Percentiles rank a stretch among this genome's conserved stretches.
Conservation (phyloP, 148 eudicot genomes). For the Amaranthus hypochondriacus region DNA sequence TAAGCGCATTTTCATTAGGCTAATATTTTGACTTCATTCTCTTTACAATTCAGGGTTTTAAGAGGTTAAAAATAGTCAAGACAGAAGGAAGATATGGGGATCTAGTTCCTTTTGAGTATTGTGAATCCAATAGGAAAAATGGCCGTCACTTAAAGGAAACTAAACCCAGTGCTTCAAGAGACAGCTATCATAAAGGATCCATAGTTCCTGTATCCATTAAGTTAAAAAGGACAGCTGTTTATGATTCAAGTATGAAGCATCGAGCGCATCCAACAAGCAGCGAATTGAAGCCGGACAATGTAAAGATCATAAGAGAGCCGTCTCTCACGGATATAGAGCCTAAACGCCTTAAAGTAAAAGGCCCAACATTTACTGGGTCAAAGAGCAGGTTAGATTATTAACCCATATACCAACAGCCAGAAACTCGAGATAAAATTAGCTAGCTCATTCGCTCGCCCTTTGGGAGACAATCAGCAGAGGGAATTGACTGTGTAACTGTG, state of each 20-base stretch:
- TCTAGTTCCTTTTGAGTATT: slow-evolving; percentile 20
- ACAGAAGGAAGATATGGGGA: slow-evolving; percentile 36
- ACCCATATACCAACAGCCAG: slow-evolving; percentile 5
- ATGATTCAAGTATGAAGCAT: slow-evolving; percentile 29
- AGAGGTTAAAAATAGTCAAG: slow-evolving; percentile 56
- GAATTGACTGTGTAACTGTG: slow-evolving; percentile 43
- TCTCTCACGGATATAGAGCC: slow-evolving; percentile 42
- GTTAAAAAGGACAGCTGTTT: slow-evolving; percentile 37
- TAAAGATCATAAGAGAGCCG: slow-evolving; percentile 31
- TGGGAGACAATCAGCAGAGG: slow-evolving; percentile 17
- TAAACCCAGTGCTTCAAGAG: slow-evolving; percentile 19
- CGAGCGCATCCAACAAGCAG: slow-evolving; percentile 19
- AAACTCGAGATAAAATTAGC: slow-evolving; percentile 13
- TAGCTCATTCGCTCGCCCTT: slow-evolving; percentile 20
- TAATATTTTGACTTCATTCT: background rate
- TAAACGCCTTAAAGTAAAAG: slow-evolving; percentile 67
- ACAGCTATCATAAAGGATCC: slow-evolving; percentile 27
- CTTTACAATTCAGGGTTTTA: slow-evolving; percentile 47
- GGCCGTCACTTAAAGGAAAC: slow-evolving; percentile 25
- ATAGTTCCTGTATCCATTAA: slow-evolving; percentile 46
- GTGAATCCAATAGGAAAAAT: slow-evolving; percentile 13
- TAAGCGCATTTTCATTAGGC: background rate
- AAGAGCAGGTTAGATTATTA: slow-evolving; percentile 27
- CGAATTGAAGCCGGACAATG: slow-evolving; percentile 24
- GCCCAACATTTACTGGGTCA: slow-evolving; percentile 44